Conservation (phyloP, 805 yeast genomes). For the Lachancea kluyveri region DNA sequence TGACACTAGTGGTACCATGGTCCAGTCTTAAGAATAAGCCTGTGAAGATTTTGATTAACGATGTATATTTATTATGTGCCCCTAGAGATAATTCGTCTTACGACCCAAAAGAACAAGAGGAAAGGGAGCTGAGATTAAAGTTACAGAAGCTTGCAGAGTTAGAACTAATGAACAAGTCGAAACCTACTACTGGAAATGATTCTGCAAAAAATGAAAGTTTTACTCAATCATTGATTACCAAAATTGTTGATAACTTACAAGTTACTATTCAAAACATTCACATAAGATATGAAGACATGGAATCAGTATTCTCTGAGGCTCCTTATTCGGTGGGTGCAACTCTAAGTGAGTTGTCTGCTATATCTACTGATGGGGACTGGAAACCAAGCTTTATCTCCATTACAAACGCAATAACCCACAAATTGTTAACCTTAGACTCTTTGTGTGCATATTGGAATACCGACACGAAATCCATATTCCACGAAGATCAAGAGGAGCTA, state of each 20-base stretch:
- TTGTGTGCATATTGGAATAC: conserved; percentile 84
- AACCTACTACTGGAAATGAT: conserved; percentile 31
- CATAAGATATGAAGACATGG: conserved; percentile 80
- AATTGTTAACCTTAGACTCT: conserved; percentile 66
- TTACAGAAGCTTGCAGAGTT: conserved; percentile 61
- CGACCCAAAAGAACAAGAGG: conserved; percentile 54
- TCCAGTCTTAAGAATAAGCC: conserved; percentile 89
- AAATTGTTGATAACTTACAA: conserved; percentile 88
- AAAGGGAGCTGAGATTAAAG: conserved; percentile 60
- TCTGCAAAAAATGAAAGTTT: conserved; percentile 65
- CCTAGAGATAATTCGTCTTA: conserved; percentile 57
- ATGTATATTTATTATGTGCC: conserved; percentile 74
- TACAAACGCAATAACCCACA: conserved; percentile 60
- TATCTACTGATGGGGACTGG: conserved; percentile 85
- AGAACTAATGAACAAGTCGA: conserved; percentile 44
- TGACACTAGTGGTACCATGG: conserved; percentile 94
- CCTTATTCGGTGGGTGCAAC: conserved; percentile 84
- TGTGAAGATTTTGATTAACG: conserved; percentile 79
- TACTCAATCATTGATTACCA: conserved; percentile 79
- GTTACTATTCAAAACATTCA: conserved; percentile 88
- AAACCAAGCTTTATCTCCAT: conserved; percentile 75
- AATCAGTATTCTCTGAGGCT: conserved; percentile 55
- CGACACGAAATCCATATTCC: conserved; percentile 42
- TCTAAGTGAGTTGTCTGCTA: conserved; percentile 81
- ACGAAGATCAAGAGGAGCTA: conserved; percentile 44